phyloP scores from a whole-genome alignment of 345 rosid species.

The rapeseed (Brassica napus) region Da-Ae NC_063447.1:35314501-35315000 shows the following conservation, averaged over 20 bases:
- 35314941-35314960: too few species aligned
- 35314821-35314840: neutral
- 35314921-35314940: neutral
- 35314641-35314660: too few species aligned
- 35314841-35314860: neutral
- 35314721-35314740: too few species aligned
- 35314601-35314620: too few species aligned
- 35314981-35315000: too few species aligned
- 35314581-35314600: neutral
- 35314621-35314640: too few species aligned
- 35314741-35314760: neutral
- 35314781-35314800: neutral
- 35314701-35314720: too few species aligned
- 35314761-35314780: neutral
- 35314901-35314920: neutral
- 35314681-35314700: too few species aligned
- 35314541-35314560: conserved; percentile 30
- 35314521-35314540: conserved; percentile 36
- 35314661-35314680: too few species aligned
- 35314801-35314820: neutral
- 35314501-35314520: conserved; percentile 26
- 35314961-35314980: too few species aligned
- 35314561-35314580: neutral
- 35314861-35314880: neutral
- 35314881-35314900: neutral